A percentile compares a stretch with the other conserved stretches of the same genome.
Evolutionary conservation across 345 rosid species (phyloP).

Genomic region (Citropsis articulata): DNA sequence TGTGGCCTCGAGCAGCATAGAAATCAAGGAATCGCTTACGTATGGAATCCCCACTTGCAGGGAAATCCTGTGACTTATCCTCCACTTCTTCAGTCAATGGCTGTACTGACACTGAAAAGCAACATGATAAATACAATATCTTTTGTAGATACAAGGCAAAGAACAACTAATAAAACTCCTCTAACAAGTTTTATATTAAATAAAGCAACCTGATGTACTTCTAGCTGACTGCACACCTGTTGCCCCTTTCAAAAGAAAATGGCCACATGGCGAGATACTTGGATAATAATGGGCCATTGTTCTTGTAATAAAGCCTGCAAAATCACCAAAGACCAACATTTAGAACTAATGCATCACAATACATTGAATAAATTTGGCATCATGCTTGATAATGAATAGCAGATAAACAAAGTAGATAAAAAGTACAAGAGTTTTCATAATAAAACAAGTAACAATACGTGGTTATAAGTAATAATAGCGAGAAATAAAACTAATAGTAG

Average conservation of each 20-base stretch:
- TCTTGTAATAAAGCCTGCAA: constrained; percentile 48
- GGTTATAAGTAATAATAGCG: neutral
- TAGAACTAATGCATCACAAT: neutral
- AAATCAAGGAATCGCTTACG: constrained; percentile 77
- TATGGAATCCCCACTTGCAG: constrained; percentile 74
- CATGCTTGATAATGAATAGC: neutral
- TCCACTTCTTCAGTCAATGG: constrained; percentile 55
- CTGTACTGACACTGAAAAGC: constrained; percentile 67
- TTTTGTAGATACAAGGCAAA: constrained; percentile 18
- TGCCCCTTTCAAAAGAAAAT: constrained; percentile 16
- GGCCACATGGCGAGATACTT: constrained; percentile 26
- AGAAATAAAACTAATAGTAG: neutral
- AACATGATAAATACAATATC: constrained; percentile 23
- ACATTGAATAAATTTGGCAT: neutral
- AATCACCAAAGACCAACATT: constrained; percentile 5
- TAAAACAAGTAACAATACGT: neutral
- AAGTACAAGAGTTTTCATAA: neutral
- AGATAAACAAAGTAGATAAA: neutral
- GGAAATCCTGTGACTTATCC: constrained; percentile 36
- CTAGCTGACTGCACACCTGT: constrained; percentile 25
- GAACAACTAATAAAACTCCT: neutral
- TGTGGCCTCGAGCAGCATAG: constrained; percentile 89
- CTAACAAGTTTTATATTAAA: constrained; percentile 13
- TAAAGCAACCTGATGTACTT: constrained; percentile 52
- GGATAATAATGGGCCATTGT: constrained; percentile 30